These are phyloP conservation scores for Boeremia lycopersici DNA, from an alignment of 2,329 filamentous ascomycete species.

Conservation along the genomic window DNA sequence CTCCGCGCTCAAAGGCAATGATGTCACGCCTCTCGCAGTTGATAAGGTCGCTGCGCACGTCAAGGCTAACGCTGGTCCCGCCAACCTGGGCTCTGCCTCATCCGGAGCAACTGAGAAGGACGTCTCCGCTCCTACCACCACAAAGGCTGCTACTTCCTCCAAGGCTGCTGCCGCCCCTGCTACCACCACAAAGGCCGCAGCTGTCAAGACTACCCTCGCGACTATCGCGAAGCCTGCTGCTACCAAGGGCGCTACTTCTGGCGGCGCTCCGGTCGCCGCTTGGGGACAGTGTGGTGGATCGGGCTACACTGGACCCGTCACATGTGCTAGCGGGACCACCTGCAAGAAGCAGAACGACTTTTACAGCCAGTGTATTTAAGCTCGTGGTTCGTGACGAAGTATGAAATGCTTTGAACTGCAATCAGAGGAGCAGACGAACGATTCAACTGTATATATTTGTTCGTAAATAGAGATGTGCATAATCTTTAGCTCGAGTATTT, in stretches of 20 bases:
- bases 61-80: conserved; percentile 21
- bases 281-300: conserved; percentile 56
- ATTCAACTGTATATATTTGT: background rate
- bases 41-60: conserved; percentile 28
- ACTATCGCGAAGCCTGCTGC: conserved; percentile 27
- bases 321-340: conserved; percentile 46
- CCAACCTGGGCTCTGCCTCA: conserved; percentile 20
- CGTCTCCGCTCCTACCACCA: background rate
- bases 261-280: conserved; percentile 25
- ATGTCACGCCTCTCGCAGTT: conserved; percentile 22
- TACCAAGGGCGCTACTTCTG: conserved; percentile 9
- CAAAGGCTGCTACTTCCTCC: background rate
- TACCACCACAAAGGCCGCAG: conserved; percentile 1
- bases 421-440: too few relatives aligned
- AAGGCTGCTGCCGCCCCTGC: conserved; percentile 8
- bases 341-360: conserved; percentile 52
- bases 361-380: conserved; percentile 53
- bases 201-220: conserved; percentile 29
- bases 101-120: background rate
- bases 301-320: conserved; percentile 47
- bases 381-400: background rate
- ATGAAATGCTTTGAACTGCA: too few relatives aligned
- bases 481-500: background rate
- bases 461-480: background rate
- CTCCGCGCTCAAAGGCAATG: conserved; percentile 17